Percentiles rank a stretch among this genome's conserved stretches.
Conservation (phyloP, 75 land plant genomes). For the Adiantum capillusveneris region DNA sequence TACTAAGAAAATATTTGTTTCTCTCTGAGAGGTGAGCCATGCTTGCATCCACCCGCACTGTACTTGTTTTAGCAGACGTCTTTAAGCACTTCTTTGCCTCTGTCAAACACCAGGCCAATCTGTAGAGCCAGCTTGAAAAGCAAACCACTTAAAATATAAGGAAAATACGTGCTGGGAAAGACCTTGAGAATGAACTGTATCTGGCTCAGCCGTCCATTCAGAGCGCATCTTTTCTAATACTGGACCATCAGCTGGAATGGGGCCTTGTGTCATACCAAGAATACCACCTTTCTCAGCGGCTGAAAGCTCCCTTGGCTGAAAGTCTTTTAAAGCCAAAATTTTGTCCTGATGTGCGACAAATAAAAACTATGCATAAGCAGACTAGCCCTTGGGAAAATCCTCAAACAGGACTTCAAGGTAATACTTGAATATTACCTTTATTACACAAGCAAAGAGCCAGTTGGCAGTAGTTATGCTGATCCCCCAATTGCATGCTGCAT, state of each 20-base stretch:
- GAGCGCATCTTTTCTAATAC: slow-evolving; percentile 26
- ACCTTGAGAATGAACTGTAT: too few relatives aligned
- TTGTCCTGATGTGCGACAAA: slow-evolving; percentile 33
- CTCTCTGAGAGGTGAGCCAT: slow-evolving; percentile 4
- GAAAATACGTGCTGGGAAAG: too few relatives aligned
- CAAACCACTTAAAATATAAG: slow-evolving; percentile 1
- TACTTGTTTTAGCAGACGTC: not conserved
- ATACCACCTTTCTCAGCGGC: slow-evolving; percentile 46
- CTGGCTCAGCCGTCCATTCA: slow-evolving; percentile 18
- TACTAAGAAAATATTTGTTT: slow-evolving; percentile 1
- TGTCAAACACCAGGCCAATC: not conserved
- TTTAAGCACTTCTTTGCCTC: not conserved
- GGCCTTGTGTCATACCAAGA: slow-evolving; percentile 55
- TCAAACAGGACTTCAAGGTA: too few relatives aligned
- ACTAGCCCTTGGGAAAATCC: too few relatives aligned
- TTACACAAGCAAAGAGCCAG: slow-evolving; percentile 77
- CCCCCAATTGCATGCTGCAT: slow-evolving; percentile 65
- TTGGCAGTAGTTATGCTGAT: slow-evolving; percentile 60
- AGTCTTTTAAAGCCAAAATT: slow-evolving; percentile 39
- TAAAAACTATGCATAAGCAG: not conserved
- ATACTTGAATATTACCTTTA: too few relatives aligned
- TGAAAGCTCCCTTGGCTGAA: slow-evolving; percentile 53
- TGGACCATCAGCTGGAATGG: slow-evolving; percentile 42
- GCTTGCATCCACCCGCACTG: not conserved
- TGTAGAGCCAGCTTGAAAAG: not conserved